These are phyloP conservation scores for Bocquillonia castaneifolia DNA, from an alignment of 441 rosid genomes.

Conservation along the genomic window DNA sequence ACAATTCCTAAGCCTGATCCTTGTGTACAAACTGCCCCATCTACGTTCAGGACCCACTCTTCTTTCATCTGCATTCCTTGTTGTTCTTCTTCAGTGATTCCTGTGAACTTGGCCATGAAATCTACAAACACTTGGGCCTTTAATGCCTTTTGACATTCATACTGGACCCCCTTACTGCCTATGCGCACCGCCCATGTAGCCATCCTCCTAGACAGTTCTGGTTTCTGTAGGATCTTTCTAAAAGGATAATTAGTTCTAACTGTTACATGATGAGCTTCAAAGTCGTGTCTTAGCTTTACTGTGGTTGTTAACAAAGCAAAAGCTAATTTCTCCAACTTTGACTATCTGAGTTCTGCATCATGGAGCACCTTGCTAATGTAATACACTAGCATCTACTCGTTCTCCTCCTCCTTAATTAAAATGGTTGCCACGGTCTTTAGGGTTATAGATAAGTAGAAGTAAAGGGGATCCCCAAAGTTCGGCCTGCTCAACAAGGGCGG, in stretches of 20 bases:
- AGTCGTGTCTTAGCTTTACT: too few relatives aligned
- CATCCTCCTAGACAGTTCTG: accelerated
- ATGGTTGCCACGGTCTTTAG: neutral
- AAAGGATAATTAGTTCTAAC: neutral
- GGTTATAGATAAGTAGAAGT: neutral
- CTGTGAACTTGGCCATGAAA: neutral
- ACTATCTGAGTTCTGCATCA: neutral
- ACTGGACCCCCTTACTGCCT: accelerated
- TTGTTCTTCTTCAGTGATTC: too few relatives aligned
- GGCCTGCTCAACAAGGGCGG: neutral
- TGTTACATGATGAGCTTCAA: neutral
- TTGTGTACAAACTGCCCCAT: too few relatives aligned
- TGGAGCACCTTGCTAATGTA: too few relatives aligned
- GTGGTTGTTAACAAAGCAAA: too few relatives aligned
- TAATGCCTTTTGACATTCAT: neutral
- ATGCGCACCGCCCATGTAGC: neutral
- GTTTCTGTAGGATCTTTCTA: neutral
- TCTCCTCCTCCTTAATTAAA: neutral
- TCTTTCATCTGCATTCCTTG: too few relatives aligned
- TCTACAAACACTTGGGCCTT: neutral
- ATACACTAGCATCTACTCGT: neutral
- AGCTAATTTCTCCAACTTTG: neutral
- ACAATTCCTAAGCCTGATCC: too few relatives aligned
- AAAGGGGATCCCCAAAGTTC: neutral
- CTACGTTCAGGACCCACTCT: too few relatives aligned